Percentiles rank a stretch among this genome's conserved stretches.
Conservation (phyloP, 108 stramenopile species). For the Skeletonema marinoi region DNA sequence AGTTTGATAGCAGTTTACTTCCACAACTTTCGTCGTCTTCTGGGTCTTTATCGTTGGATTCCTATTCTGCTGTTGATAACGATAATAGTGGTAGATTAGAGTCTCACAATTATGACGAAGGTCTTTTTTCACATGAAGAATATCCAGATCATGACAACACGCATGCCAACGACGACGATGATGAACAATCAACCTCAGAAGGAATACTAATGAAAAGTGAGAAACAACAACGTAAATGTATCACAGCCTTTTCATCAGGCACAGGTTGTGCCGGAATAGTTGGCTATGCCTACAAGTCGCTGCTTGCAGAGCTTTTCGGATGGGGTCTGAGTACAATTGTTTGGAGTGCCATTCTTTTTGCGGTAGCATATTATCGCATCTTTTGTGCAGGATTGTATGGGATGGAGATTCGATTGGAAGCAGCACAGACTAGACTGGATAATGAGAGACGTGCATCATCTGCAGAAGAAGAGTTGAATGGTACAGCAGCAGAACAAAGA, state of each 20-base stretch:
- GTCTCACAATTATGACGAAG: not conserved
- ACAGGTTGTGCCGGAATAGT: slow-evolving; percentile 83
- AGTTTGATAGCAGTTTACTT: slow-evolving; percentile 29
- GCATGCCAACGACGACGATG: not conserved
- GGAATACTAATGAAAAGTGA: slow-evolving; percentile 6
- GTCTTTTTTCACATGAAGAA: slow-evolving; percentile 1
- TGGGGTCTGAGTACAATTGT: slow-evolving; percentile 30
- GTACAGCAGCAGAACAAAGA: too few species aligned
- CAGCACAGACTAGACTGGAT: not conserved
- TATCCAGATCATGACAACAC: not conserved
- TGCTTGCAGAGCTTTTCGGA: slow-evolving; percentile 27
- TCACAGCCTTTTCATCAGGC: slow-evolving; percentile 77
- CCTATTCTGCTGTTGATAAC: slow-evolving; percentile 15
- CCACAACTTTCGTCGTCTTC: not conserved
- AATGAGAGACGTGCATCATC: not conserved
- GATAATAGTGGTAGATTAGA: not conserved
- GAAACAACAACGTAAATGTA: slow-evolving; percentile 29
- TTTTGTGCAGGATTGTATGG: slow-evolving; percentile 21
- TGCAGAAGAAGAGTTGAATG: too few species aligned
- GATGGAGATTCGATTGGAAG: slow-evolving; percentile 7
- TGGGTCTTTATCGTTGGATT: slow-evolving; percentile 5
- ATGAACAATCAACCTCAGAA: slow-evolving; percentile 2
- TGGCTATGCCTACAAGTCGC: slow-evolving; percentile 68
- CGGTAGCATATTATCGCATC: slow-evolving; percentile 11
- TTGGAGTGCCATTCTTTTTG: slow-evolving; percentile 32